A percentile compares a stretch with the other conserved stretches of the same genome.
Conservation (phyloP, 1,284 basidiomycete genomes). For the Abortiporus biennis region DNA sequence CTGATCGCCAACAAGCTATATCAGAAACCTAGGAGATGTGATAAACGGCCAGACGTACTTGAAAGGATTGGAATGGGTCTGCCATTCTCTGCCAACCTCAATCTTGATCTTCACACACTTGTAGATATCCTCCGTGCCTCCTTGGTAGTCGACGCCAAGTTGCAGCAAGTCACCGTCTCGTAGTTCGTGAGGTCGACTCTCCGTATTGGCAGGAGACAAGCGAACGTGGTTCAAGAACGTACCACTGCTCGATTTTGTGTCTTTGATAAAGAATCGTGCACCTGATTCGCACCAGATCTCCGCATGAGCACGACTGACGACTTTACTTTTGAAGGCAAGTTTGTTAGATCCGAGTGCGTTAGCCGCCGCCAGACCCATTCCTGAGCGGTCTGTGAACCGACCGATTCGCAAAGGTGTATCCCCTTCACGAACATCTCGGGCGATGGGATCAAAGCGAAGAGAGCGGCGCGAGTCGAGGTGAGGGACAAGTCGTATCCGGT, state of each 20-base stretch:
- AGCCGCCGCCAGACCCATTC: constrained; percentile 58
- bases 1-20: constrained; percentile 27
- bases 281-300: constrained; percentile 81
- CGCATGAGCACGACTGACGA: constrained; percentile 91
- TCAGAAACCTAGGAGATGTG: background rate
- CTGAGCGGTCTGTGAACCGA: constrained; percentile 84
- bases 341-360: constrained; percentile 74
- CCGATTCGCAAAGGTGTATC: constrained; percentile 80
- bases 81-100: constrained; percentile 90
- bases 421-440: constrained; percentile 71
- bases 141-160: constrained; percentile 97
- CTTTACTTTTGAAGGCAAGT: constrained; percentile 94
- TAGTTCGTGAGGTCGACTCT: constrained; percentile 74
- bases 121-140: constrained; percentile 96
- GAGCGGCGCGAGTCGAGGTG: constrained; percentile 89
- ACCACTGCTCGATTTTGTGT: constrained; percentile 87
- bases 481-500: constrained; percentile 84
- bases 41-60: constrained; percentile 51
- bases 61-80: constrained; percentile 85
- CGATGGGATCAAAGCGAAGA: constrained; percentile 90
- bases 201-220: constrained; percentile 78
- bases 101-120: constrained; percentile 97
- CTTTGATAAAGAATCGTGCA: constrained; percentile 81
- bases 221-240: constrained; percentile 97
- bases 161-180: constrained; percentile 96